These are phyloP conservation scores for Triticum aestivum DNA, from an alignment of 176 grass and related monocot genomes.

Conservation along the genomic window DNA sequence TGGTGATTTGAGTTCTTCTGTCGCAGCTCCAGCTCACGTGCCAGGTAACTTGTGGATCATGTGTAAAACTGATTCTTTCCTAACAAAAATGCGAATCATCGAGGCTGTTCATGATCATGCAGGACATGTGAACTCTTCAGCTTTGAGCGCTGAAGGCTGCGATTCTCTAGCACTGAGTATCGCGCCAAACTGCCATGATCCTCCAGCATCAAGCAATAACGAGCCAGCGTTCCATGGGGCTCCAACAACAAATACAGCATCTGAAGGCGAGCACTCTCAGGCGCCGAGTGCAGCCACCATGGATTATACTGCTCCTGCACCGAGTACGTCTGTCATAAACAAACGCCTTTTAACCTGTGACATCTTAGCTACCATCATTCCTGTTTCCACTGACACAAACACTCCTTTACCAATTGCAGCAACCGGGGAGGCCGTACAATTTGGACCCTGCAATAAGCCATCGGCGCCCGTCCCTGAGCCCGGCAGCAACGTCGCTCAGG, in stretches of 20 bases:
- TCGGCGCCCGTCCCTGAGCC: background rate
- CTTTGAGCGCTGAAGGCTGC: background rate
- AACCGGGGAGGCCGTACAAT: background rate
- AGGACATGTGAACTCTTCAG: constrained; percentile 19
- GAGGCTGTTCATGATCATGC: background rate
- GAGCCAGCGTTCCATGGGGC: background rate
- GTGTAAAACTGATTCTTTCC: background rate
- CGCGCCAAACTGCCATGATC: constrained; percentile 18
- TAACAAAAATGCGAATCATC: background rate
- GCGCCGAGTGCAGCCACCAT: background rate
- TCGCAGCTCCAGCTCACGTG: background rate
- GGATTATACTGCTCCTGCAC: constrained; percentile 4
- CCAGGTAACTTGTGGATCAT: constrained; percentile 20
- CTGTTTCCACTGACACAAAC: background rate
- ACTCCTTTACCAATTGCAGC: constrained; percentile 3
- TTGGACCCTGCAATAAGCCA: background rate
- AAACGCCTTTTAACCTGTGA: background rate
- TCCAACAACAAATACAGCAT: background rate
- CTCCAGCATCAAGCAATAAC: constrained; percentile 23
- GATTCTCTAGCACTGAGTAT: constrained; percentile 25
- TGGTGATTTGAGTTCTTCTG: background rate
- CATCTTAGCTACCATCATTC: background rate
- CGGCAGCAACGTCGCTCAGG: constrained; percentile 25
- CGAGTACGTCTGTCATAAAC: constrained; percentile 9
- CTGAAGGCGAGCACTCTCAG: background rate